Percentiles rank a stretch among this genome's conserved stretches.
Conservation (phyloP, 2,329 filamentous ascomycete genomes). For the Cercospora sesami region DNA sequence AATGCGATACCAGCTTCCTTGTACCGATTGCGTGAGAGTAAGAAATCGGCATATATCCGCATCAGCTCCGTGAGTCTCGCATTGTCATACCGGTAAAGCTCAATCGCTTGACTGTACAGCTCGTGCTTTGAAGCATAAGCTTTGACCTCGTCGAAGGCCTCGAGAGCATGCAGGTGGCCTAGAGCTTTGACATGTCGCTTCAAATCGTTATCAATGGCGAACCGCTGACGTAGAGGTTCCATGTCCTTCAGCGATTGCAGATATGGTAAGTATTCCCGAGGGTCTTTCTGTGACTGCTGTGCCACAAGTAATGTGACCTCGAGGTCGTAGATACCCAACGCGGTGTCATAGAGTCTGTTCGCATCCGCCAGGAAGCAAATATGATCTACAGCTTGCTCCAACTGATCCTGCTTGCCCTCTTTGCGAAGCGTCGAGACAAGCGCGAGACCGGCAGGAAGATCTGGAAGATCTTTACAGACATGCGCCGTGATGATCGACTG, state of each 20-base stretch:
- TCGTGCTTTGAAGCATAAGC: slow-evolving; percentile 75
- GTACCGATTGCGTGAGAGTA: slow-evolving; percentile 72
- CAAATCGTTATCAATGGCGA: slow-evolving; percentile 86
- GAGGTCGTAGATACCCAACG: slow-evolving; percentile 86
- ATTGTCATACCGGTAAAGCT: slow-evolving; percentile 79
- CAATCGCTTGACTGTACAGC: slow-evolving; percentile 75
- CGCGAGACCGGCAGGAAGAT: slow-evolving; percentile 77
- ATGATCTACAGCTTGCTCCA: slow-evolving; percentile 88
- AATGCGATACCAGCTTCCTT: slow-evolving; percentile 86
- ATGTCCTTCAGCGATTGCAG: slow-evolving; percentile 82
- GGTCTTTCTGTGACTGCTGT: slow-evolving; percentile 94
- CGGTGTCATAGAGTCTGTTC: slow-evolving; percentile 85
- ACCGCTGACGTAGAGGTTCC: slow-evolving; percentile 68
- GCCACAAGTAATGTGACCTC: slow-evolving; percentile 87
- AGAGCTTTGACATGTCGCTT: slow-evolving; percentile 75
- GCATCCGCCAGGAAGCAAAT: slow-evolving; percentile 97
- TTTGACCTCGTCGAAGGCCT: slow-evolving; percentile 74
- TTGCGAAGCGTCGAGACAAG: slow-evolving; percentile 72
- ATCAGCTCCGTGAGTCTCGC: slow-evolving; percentile 68
- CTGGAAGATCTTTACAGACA: slow-evolving; percentile 88
- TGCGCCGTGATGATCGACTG: slow-evolving; percentile 94
- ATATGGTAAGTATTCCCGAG: slow-evolving; percentile 92
- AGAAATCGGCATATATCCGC: slow-evolving; percentile 73
- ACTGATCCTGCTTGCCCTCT: slow-evolving; percentile 65
- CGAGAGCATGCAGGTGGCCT: slow-evolving; percentile 69